Evolutionary conservation across 805 yeast species (phyloP).

Genomic region (Vanderwaltozyma yarrowii): DNA sequence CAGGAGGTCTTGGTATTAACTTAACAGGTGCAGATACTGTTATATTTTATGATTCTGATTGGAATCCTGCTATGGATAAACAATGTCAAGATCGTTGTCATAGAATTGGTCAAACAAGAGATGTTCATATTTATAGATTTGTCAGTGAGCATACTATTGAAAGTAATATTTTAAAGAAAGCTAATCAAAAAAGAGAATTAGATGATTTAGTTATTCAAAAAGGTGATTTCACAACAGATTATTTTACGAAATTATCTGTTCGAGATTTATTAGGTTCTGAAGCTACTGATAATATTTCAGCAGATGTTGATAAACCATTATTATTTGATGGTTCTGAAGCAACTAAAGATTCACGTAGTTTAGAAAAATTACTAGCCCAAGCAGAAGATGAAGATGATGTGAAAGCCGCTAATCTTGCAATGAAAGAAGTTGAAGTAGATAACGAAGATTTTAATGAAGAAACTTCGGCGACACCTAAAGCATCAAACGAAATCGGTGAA

Average conservation of each 20-base stretch:
- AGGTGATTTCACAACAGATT: slow-evolving; percentile 97
- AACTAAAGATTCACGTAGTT: slow-evolving; percentile 30
- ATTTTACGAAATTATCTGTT: slow-evolving; percentile 79
- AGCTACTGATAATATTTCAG: slow-evolving; percentile 18
- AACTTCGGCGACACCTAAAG: slow-evolving; percentile 1
- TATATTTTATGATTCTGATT: slow-evolving; percentile 93
- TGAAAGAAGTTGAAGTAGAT: slow-evolving; percentile 72
- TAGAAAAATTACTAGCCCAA: slow-evolving; percentile 64
- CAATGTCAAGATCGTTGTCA: slow-evolving; percentile 99
- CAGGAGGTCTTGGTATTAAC: slow-evolving; percentile 97
- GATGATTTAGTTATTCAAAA: slow-evolving; percentile 95
- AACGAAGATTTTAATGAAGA: slow-evolving; percentile 71
- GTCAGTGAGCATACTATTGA: slow-evolving; percentile 96
- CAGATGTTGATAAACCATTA: slow-evolving; percentile 32
- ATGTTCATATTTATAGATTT: slow-evolving; percentile 92
- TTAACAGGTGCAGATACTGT: slow-evolving; percentile 98
- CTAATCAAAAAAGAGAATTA: slow-evolving; percentile 86
- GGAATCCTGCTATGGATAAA: slow-evolving; percentile 99
- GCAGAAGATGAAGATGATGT: slow-evolving; percentile 94
- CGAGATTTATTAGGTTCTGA: slow-evolving; percentile 66
- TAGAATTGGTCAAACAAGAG: slow-evolving; percentile 96
- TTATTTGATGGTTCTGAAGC: slow-evolving; percentile 25
- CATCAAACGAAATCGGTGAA: slow-evolving; percentile 10
- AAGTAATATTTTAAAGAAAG: slow-evolving; percentile 85
- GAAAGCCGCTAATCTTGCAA: slow-evolving; percentile 79